Evolutionary conservation across 768 basidiomycete genomes (phyloP).

Genomic region (Russula dissimulans): DNA sequence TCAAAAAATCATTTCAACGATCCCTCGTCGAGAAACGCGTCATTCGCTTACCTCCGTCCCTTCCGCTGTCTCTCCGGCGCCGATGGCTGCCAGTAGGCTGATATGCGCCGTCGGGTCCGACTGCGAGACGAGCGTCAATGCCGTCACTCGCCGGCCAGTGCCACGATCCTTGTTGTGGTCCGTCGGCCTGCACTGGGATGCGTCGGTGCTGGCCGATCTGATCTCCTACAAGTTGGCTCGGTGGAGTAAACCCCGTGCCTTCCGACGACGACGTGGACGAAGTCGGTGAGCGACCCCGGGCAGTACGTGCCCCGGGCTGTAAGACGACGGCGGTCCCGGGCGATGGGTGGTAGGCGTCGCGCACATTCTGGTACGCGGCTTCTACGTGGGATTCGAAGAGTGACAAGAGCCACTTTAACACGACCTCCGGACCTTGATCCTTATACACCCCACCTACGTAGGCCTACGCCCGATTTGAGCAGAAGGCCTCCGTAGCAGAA

Average conservation of each 20-base stretch:
- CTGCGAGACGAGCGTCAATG: neutral
- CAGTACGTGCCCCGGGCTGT: neutral
- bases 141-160: neutral
- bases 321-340: neutral
- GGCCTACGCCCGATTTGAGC: neutral
- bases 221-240: neutral
- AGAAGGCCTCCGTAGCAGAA: neutral
- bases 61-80: neutral
- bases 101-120: no score
- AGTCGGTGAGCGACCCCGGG: neutral
- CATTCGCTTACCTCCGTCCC: neutral
- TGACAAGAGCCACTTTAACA: neutral
- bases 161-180: neutral
- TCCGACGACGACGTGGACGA: neutral
- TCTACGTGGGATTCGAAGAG: neutral
- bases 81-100: neutral
- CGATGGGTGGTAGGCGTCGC: neutral
- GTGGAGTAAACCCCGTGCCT: neutral
- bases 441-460: slow-evolving; percentile 12
- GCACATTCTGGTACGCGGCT: neutral
- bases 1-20: neutral
- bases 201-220: neutral
- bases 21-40: neutral
- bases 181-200: neutral
- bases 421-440: slow-evolving; percentile 3